phyloP scores from a whole-genome alignment of 2,329 filamentous ascomycete species.

The Trichophyton rubrum region DNA sequence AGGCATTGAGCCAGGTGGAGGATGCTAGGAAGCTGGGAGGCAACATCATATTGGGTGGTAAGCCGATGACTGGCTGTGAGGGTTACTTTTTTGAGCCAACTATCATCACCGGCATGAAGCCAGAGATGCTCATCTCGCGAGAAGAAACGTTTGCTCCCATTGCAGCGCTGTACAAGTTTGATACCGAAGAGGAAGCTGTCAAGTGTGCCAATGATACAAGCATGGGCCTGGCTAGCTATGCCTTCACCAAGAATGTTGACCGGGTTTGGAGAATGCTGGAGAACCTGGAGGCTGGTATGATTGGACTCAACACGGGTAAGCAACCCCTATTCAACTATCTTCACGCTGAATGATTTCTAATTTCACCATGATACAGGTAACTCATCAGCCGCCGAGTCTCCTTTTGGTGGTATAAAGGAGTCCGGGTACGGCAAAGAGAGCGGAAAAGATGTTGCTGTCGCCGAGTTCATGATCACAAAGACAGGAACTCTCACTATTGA shows the following conservation, averaged over 20 bases:
- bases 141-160: constrained; percentile 58
- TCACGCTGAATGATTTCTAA: neutral
- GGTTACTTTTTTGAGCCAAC: constrained; percentile 61
- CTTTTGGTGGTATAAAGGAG: constrained; percentile 57
- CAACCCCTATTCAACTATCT: constrained; percentile 8
- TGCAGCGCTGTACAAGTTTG: constrained; percentile 51
- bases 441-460: constrained; percentile 53
- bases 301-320: constrained; percentile 49
- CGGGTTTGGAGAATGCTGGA: constrained; percentile 54
- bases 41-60: constrained; percentile 49
- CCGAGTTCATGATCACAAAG: constrained; percentile 52
- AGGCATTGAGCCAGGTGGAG: constrained; percentile 46
- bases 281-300: constrained; percentile 57
- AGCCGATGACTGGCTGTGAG: constrained; percentile 30
- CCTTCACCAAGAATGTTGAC: constrained; percentile 56
- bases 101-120: constrained; percentile 47
- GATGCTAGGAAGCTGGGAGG: constrained; percentile 54
- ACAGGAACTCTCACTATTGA: constrained; percentile 52
- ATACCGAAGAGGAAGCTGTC: constrained; percentile 53
- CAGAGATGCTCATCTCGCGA: constrained; percentile 44
- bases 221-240: constrained; percentile 55
- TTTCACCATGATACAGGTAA: constrained; percentile 34
- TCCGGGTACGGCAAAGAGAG: constrained; percentile 56
- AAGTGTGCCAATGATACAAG: constrained; percentile 48
- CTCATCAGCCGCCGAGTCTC: constrained; percentile 52